These are phyloP conservation scores for Aspergillus sp. DNA, from an alignment of 2,329 filamentous ascomycete species.

Conservation along the genomic window DNA sequence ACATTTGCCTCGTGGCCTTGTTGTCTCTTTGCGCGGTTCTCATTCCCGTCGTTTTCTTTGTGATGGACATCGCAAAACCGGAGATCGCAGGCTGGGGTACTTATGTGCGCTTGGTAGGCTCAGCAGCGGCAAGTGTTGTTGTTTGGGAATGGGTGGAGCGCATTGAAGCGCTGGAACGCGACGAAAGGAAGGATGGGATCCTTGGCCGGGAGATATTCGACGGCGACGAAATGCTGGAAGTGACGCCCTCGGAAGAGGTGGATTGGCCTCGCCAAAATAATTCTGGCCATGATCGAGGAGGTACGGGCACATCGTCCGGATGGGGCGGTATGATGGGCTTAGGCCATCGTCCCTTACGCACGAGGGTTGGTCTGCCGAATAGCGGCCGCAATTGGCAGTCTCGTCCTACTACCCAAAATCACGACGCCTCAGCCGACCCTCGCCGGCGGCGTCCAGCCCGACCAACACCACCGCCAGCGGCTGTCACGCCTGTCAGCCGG, in stretches of 20 bases:
- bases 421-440: constrained; percentile 11
- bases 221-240: constrained; percentile 86
- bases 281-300: constrained; percentile 40
- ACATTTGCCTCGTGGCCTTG: constrained; percentile 76
- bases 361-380: constrained; percentile 29
- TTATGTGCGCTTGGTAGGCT: constrained; percentile 95
- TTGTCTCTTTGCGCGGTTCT: constrained; percentile 79
- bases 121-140: constrained; percentile 89
- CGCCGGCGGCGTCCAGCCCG: constrained; percentile 21
- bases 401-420: constrained; percentile 14
- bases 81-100: constrained; percentile 90
- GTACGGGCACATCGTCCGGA: constrained; percentile 34
- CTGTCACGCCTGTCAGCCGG: constrained; percentile 58
- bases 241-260: constrained; percentile 59
- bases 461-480: constrained; percentile 47
- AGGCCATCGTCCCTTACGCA: constrained; percentile 36
- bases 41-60: constrained; percentile 89
- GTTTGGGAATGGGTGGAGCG: constrained; percentile 98
- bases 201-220: constrained; percentile 89
- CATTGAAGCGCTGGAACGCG: constrained; percentile 86
- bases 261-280: constrained; percentile 43
- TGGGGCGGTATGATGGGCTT: constrained; percentile 41
- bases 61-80: constrained; percentile 82
- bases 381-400: constrained; percentile 19
- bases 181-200: constrained; percentile 92